Percentiles rank a stretch among this genome's conserved stretches.
Conservation (phyloP, 2,329 filamentous ascomycete genomes). For the Chaetoscypha palmicola region DNA sequence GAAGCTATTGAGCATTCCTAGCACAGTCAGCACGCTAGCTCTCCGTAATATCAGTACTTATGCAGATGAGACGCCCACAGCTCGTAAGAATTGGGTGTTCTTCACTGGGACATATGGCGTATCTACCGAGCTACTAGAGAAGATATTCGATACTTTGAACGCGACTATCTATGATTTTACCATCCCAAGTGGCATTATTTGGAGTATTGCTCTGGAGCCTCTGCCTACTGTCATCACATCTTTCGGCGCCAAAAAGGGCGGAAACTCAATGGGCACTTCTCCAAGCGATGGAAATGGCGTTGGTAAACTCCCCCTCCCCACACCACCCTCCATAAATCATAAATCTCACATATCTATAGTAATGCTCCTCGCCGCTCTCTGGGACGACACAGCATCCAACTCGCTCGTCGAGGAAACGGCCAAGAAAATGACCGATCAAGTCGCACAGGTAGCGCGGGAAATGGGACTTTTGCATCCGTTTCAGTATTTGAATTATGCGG, state of each 20-base stretch:
- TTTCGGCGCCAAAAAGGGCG: not conserved
- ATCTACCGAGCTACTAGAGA: not conserved
- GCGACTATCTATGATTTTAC: not conserved
- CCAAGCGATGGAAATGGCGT: not conserved
- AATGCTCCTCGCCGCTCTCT: not conserved
- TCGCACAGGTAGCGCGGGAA: not conserved
- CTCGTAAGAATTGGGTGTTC: not conserved
- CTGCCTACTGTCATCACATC: not conserved
- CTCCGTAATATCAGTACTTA: not conserved
- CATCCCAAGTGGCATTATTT: not conserved
- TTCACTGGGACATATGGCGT: not conserved
- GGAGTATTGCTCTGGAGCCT: not conserved
- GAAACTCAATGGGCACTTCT: not conserved
- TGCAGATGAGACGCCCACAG: not conserved
- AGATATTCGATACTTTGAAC: not conserved
- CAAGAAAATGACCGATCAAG: not conserved
- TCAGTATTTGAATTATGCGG: conserved; percentile 41
- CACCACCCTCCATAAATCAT: not conserved
- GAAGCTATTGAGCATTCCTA: not conserved
- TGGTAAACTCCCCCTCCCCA: not conserved
- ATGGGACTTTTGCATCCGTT: conserved; percentile 7
- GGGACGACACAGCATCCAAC: not conserved
- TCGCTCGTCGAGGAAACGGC: not conserved
- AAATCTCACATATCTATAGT: too few relatives aligned
- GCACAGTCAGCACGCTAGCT: not conserved